These are phyloP conservation scores for Colletotrichum incanum DNA, from an alignment of 2,329 filamentous ascomycete species.

Conservation along the genomic window DNA sequence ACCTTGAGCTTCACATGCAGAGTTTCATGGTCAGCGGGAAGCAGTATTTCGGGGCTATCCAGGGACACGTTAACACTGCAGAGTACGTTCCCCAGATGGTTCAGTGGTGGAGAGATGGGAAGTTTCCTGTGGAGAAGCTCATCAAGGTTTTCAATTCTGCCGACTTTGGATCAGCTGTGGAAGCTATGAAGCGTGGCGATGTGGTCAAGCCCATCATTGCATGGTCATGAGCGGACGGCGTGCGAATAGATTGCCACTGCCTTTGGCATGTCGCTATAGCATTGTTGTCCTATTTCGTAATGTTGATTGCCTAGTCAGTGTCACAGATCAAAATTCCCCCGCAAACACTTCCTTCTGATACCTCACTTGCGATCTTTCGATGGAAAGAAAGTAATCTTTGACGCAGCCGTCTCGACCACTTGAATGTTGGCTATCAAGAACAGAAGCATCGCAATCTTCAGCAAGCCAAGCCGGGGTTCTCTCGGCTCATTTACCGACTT, in stretches of 20 bases:
- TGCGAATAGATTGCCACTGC: not conserved
- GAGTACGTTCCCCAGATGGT: constrained; percentile 54
- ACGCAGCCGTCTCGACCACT: not conserved
- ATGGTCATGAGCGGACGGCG: constrained; percentile 25
- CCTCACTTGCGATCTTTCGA: too few species aligned
- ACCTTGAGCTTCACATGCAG: constrained; percentile 60
- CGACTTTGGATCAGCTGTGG: constrained; percentile 50
- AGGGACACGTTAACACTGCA: constrained; percentile 55
- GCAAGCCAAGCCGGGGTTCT: not conserved
- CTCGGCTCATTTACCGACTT: not conserved
- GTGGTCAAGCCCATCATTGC: constrained; percentile 41
- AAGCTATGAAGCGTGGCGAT: constrained; percentile 49
- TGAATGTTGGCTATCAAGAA: not conserved
- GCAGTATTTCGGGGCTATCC: constrained; percentile 60
- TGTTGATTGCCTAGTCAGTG: not conserved
- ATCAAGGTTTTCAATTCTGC: constrained; percentile 52
- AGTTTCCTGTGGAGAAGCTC: constrained; percentile 53
- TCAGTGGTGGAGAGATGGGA: constrained; percentile 51
- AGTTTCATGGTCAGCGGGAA: constrained; percentile 64
- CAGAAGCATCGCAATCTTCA: not conserved
- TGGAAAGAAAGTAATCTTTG: rapidly evolving
- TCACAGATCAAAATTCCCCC: not conserved
- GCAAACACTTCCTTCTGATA: not conserved
- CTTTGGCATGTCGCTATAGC: too few species aligned
- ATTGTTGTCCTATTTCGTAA: not conserved